Conservation (phyloP, 2,329 filamentous ascomycete species). For the Aspergillus ochraceoroseus region DNA sequence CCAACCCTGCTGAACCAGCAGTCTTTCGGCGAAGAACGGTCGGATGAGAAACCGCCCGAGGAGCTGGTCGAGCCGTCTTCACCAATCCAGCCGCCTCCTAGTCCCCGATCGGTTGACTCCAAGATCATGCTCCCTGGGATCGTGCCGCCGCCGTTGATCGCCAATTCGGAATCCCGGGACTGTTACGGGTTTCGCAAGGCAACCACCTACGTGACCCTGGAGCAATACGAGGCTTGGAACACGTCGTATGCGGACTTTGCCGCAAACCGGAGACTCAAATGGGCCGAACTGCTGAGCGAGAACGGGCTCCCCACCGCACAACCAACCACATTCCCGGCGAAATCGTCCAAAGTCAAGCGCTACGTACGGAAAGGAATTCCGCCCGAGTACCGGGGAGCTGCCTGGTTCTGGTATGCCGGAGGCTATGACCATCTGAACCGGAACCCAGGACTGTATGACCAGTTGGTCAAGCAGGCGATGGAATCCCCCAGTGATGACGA, state of each 20-base stretch:
- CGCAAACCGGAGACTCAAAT: constrained; percentile 71
- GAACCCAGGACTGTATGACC: constrained; percentile 70
- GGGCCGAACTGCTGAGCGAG: constrained; percentile 71
- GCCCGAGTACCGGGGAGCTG: constrained; percentile 87
- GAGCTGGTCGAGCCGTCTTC: constrained; percentile 5
- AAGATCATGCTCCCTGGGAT: constrained; percentile 34
- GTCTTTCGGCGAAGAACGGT: constrained; percentile 14
- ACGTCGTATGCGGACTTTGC: constrained; percentile 69
- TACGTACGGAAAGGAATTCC: constrained; percentile 92
- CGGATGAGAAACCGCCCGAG: constrained; percentile 6
- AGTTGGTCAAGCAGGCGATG: constrained; percentile 63
- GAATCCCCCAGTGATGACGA: constrained; percentile 64
- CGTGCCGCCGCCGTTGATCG: constrained; percentile 37
- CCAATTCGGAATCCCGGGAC: constrained; percentile 54
- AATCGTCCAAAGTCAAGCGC: constrained; percentile 76
- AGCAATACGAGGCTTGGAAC: constrained; percentile 81
- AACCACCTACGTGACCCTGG: constrained; percentile 68
- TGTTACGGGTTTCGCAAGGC: constrained; percentile 90
- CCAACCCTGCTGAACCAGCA: constrained; percentile 15
- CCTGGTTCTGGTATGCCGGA: constrained; percentile 95
- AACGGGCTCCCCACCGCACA: constrained; percentile 65
- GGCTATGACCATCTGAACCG: constrained; percentile 73
- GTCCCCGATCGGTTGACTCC: constrained; percentile 12
- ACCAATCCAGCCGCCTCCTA: constrained; percentile 2
- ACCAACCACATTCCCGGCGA: constrained; percentile 73